Conservation (phyloP, 805 yeast species). For the Priceomyces melissophilus region DNA sequence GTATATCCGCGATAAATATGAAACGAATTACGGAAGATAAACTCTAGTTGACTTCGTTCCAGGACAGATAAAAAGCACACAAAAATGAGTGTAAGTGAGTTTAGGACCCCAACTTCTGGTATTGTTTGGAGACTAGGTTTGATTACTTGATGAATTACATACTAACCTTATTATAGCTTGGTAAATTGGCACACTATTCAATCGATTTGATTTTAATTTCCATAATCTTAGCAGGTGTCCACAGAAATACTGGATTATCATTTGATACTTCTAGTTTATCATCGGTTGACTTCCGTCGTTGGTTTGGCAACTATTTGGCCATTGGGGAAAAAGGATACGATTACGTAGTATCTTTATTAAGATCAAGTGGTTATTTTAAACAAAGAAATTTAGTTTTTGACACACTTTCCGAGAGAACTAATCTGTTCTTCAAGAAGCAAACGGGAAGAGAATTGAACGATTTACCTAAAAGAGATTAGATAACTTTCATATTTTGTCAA, state of each 20-base stretch:
- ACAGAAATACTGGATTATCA: slow-evolving; percentile 75
- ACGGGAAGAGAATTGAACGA: slow-evolving; percentile 28
- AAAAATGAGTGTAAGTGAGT: too few species aligned
- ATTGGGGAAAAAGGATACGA: slow-evolving; percentile 64
- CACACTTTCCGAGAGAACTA: slow-evolving; percentile 27
- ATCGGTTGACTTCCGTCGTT: slow-evolving; percentile 42
- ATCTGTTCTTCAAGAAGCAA: slow-evolving; percentile 25
- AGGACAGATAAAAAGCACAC: too few species aligned
- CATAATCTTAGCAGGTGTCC: slow-evolving; percentile 80
- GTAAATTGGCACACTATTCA: slow-evolving; percentile 66
- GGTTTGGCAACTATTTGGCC: slow-evolving; percentile 50
- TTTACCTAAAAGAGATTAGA: slow-evolving; percentile 3
- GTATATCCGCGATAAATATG: too few species aligned
- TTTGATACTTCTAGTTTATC: slow-evolving; percentile 50
- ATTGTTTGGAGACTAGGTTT: too few species aligned
- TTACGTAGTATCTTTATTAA: slow-evolving; percentile 42
- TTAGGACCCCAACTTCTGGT: too few species aligned
- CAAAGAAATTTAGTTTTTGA: slow-evolving; percentile 38
- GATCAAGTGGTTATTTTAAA: slow-evolving; percentile 49
- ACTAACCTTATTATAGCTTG: slow-evolving; percentile 39
- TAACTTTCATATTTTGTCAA: too few species aligned
- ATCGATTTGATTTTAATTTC: slow-evolving; percentile 77
- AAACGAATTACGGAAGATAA: too few species aligned
- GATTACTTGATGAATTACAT: too few species aligned
- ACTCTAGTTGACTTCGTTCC: too few species aligned